phyloP scores from a whole-genome alignment of 805 yeast species.

The Sugiyamaella lignohabitans region DNA sequence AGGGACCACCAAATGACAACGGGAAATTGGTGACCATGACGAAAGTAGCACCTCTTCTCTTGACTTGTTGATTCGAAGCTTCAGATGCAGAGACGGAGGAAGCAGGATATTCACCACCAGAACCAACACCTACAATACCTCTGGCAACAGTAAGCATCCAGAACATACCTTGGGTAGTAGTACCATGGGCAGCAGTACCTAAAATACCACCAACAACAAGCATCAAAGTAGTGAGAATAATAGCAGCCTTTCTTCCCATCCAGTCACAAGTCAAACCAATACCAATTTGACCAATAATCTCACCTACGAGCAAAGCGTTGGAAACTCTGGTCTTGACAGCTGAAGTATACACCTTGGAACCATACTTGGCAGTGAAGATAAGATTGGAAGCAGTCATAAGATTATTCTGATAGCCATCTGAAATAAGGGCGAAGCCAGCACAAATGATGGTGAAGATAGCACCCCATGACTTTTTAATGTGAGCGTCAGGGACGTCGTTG shows the following conservation, averaged over 20 bases:
- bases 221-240: slow-evolving; percentile 53
- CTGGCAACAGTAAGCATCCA: slow-evolving; percentile 72
- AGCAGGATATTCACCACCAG: slow-evolving; percentile 77
- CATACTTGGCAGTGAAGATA: slow-evolving; percentile 45
- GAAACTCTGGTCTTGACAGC: slow-evolving; percentile 58
- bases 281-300: slow-evolving; percentile 61
- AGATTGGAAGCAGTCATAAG: slow-evolving; percentile 65
- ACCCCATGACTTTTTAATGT: slow-evolving; percentile 2
- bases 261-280: slow-evolving; percentile 62
- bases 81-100: slow-evolving; percentile 64
- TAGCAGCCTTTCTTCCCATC: slow-evolving; percentile 61
- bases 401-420: slow-evolving; percentile 74
- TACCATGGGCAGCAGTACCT: slow-evolving; percentile 68
- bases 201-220: slow-evolving; percentile 58
- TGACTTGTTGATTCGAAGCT: slow-evolving; percentile 60
- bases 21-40: slow-evolving; percentile 68
- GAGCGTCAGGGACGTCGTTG: background rate
- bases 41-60: slow-evolving; percentile 56
- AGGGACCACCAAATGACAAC: slow-evolving; percentile 71
- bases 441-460: slow-evolving; percentile 43
- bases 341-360: slow-evolving; percentile 36
- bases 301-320: slow-evolving; percentile 62
- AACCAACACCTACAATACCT: slow-evolving; percentile 73
- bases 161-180: slow-evolving; percentile 53
- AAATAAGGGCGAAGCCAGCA: slow-evolving; percentile 68